Percentiles rank a stretch among this genome's conserved stretches.
Evolutionary conservation across 75 land plant species (phyloP).

Genomic region (Gnetum montanum): DNA sequence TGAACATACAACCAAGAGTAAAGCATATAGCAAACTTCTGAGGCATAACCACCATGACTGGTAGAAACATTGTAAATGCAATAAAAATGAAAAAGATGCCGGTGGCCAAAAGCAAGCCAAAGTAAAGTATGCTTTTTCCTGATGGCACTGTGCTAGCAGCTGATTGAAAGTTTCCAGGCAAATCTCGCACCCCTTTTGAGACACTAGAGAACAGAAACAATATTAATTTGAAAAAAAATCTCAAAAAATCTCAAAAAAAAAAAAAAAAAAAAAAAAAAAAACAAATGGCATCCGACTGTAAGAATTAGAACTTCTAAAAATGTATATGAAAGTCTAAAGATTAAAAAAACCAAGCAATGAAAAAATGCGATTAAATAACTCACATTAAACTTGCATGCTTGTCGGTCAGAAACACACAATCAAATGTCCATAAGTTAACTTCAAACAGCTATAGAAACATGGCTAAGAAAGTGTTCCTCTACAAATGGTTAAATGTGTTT

Average conservation of each 20-base stretch:
- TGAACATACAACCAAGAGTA: slow-evolving; percentile 80
- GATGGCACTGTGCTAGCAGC: slow-evolving; percentile 84
- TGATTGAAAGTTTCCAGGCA: slow-evolving; percentile 86
- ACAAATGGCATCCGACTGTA: no score
- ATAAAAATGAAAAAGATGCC: slow-evolving; percentile 90
- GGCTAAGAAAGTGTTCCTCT: no score
- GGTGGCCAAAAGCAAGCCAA: slow-evolving; percentile 69
- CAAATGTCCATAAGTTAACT: no score
- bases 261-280: not conserved
- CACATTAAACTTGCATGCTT: no score
- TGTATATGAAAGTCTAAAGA: no score
- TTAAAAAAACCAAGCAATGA: not conserved
- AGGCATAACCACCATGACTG: slow-evolving; percentile 94
- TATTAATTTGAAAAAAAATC: no score
- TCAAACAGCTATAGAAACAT: no score
- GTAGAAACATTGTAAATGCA: slow-evolving; percentile 91
- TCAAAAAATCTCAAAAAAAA: no score
- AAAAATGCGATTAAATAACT: no score
- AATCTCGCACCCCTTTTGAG: slow-evolving; percentile 81
- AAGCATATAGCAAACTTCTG: slow-evolving; percentile 96
- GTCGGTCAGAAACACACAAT: no score
- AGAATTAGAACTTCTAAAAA: no score
- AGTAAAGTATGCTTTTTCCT: slow-evolving; percentile 78
- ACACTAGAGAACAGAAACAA: slow-evolving; percentile 33
- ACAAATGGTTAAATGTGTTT: no score